Conservation (phyloP, 1,139 yeast species). For the Candida labiduridarum region DNA sequence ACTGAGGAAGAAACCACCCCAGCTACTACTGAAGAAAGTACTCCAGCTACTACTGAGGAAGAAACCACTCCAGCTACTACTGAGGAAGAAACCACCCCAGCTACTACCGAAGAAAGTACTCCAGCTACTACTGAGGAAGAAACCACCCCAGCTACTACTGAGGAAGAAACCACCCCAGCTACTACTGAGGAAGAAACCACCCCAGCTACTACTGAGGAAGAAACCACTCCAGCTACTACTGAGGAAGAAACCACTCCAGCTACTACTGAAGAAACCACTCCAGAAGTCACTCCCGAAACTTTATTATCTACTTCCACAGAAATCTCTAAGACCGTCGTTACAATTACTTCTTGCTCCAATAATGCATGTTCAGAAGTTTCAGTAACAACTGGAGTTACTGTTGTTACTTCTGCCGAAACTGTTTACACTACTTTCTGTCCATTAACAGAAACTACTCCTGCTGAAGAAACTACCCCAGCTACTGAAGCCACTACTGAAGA, state of each 20-base stretch:
- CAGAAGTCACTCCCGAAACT: too few species aligned
- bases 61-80: background rate
- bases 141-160: constrained; percentile 7
- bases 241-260: constrained; percentile 3
- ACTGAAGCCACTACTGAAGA: background rate
- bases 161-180: constrained; percentile 11
- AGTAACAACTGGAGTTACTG: background rate
- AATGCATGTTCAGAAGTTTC: background rate
- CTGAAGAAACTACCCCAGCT: constrained; percentile 10
- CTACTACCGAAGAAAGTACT: background rate
- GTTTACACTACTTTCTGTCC: background rate
- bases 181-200: background rate
- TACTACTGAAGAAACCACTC: constrained; percentile 16
- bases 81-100: background rate
- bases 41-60: background rate
- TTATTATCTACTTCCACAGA: too few species aligned
- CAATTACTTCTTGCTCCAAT: background rate
- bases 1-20: background rate
- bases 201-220: constrained; percentile 3
- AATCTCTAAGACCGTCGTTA: too few species aligned
- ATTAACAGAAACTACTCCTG: too few species aligned
- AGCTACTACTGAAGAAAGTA: background rate
- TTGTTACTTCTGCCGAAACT: background rate
- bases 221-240: constrained; percentile 9
- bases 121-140: constrained; percentile 10